These are phyloP conservation scores for cucumber (Cucumis sativus) DNA, from an alignment of 306 rosid species.

Conservation along the genomic window Cucumber_9930_V3 NC_026660.2:30690001-30690500, in stretches of 20 bases:
- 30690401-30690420: constrained; percentile 57
- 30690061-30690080: constrained; percentile 91
- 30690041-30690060: constrained; percentile 95
- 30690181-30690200: constrained; percentile 95
- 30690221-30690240: constrained; percentile 82
- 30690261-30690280: constrained; percentile 68
- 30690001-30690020: constrained; percentile 98
- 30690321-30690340: constrained; percentile 90
- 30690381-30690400: constrained; percentile 54
- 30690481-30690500: constrained; percentile 59
- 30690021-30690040: constrained; percentile 99
- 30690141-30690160: constrained; percentile 97
- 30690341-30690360: constrained; percentile 99
- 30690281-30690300: constrained; percentile 85
- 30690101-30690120: constrained; percentile 89
- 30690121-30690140: constrained; percentile 94
- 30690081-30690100: constrained; percentile 57
- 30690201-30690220: constrained; percentile 65
- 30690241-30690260: constrained; percentile 81
- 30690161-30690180: constrained; percentile 98
- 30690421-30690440: constrained; percentile 73
- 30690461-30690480: constrained; percentile 43
- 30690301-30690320: constrained; percentile 92
- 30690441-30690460: constrained; percentile 54
- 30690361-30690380: constrained; percentile 55